Evolutionary conservation across 164 flowering plant genomes (phyloP).

Genomic region (Euptelea pleiosperma): DNA sequence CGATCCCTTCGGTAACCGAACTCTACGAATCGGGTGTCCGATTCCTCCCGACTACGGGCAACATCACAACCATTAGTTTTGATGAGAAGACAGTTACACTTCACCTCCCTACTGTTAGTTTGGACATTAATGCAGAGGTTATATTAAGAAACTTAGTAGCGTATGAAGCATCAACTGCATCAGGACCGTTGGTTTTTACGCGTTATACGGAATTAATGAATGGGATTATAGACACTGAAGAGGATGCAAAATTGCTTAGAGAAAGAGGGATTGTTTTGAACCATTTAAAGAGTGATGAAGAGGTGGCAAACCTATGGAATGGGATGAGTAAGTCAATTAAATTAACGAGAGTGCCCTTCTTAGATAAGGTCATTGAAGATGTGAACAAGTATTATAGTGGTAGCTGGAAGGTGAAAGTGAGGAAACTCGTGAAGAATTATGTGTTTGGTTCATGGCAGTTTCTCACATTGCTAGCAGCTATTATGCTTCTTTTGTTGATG

Average conservation of each 20-base stretch:
- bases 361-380: too few relatives aligned
- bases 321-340: too few relatives aligned
- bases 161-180: too few relatives aligned
- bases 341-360: too few relatives aligned
- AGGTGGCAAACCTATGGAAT: slow-evolving; percentile 43
- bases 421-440: neutral
- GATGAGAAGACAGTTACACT: slow-evolving; percentile 13
- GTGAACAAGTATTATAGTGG: too few relatives aligned
- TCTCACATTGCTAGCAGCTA: slow-evolving; percentile 2
- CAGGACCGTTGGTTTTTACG: slow-evolving; percentile 2
- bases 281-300: slow-evolving; percentile 56
- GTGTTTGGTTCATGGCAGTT: slow-evolving; percentile 9
- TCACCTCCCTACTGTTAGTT: slow-evolving; percentile 14
- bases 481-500: slow-evolving; percentile 6
- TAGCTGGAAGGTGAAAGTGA: slow-evolving; percentile 5
- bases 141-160: slow-evolving; percentile 17
- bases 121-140: slow-evolving; percentile 21
- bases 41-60: slow-evolving; percentile 17
- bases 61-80: slow-evolving; percentile 17
- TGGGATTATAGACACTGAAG: too few relatives aligned
- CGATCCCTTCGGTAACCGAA: slow-evolving; percentile 14
- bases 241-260: slow-evolving; percentile 46
- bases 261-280: too few relatives aligned
- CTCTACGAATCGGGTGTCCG: slow-evolving; percentile 11
- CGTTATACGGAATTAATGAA: slow-evolving; percentile 32